These are phyloP conservation scores for Lagerstroemia fauriei DNA, from an alignment of 441 rosid species.

Conservation along the genomic window DNA sequence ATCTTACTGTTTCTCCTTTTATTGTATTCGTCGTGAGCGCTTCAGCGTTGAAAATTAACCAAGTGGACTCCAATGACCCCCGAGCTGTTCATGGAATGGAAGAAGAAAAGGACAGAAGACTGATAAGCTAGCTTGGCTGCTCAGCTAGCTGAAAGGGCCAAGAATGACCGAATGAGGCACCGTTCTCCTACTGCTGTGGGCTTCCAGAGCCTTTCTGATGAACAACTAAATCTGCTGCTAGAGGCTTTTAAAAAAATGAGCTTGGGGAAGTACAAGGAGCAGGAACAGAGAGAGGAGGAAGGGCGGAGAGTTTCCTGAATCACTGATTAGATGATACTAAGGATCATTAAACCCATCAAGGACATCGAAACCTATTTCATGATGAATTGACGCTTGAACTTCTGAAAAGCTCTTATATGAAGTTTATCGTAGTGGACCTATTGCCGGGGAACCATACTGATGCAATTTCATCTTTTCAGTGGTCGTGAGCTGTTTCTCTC, in stretches of 20 bases:
- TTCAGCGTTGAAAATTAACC: slow-evolving; percentile 69
- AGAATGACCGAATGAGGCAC: slow-evolving; percentile 61
- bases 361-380: neutral
- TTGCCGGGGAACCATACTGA: neutral
- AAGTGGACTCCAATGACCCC: slow-evolving; percentile 83
- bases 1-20: slow-evolving; percentile 14
- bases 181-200: neutral
- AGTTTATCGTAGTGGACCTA: neutral
- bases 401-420: neutral
- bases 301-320: neutral
- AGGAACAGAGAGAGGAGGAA: too few species aligned
- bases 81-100: slow-evolving; percentile 88
- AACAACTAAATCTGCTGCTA: neutral
- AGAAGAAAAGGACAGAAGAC: slow-evolving; percentile 76
- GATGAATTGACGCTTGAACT: neutral
- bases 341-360: neutral
- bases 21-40: slow-evolving; percentile 18
- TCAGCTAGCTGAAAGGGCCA: slow-evolving; percentile 64
- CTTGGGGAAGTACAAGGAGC: too few species aligned
- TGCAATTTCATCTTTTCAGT: slow-evolving; percentile 34
- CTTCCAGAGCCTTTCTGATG: neutral
- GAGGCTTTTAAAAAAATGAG: too few species aligned
- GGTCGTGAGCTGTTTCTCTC: too few species aligned
- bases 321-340: neutral
- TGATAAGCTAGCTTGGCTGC: slow-evolving; percentile 83